Conservation (phyloP, 768 basidiomycete genomes). For the Tremella fuciformis region DNA sequence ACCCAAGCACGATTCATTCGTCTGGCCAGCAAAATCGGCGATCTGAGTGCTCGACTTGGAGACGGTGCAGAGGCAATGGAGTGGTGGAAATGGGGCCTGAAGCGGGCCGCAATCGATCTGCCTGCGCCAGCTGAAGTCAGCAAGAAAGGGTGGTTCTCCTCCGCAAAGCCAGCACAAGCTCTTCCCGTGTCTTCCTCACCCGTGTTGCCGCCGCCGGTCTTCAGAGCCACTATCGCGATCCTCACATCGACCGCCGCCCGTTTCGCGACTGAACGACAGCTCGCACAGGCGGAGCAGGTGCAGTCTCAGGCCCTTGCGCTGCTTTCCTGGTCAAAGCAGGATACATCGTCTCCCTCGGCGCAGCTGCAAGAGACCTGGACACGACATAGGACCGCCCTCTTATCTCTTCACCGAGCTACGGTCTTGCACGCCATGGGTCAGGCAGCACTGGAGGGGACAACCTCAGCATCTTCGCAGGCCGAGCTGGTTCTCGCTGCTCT, state of each 20-base stretch:
- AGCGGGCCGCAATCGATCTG: conserved; percentile 25
- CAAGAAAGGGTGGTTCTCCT: conserved; percentile 19
- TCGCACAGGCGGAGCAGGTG: conserved; percentile 25
- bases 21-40: conserved; percentile 46
- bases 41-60: conserved; percentile 33
- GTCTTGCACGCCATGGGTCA: conserved; percentile 33
- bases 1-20: conserved; percentile 28
- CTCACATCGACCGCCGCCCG: conserved; percentile 40
- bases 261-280: conserved; percentile 24
- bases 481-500: conserved; percentile 16
- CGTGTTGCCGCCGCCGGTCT: conserved; percentile 25
- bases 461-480: conserved; percentile 7
- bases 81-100: conserved; percentile 48
- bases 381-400: conserved; percentile 31
- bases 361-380: conserved; percentile 41
- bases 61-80: conserved; percentile 23
- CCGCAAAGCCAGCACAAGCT: not conserved
- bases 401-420: conserved; percentile 38
- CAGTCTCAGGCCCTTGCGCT: conserved; percentile 34
- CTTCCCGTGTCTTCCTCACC: not conserved
- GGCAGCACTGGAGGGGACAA: conserved; percentile 18
- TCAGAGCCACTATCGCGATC: conserved; percentile 41
- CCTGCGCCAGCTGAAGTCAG: conserved; percentile 6
- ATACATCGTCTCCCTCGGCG: conserved; percentile 10
- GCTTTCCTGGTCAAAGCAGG: conserved; percentile 13